A percentile compares a stretch with the other conserved stretches of the same genome.
Conservation (phyloP, 495 filamentous ascomycete species). For the Pyrenopolyporus hunteri region DNA sequence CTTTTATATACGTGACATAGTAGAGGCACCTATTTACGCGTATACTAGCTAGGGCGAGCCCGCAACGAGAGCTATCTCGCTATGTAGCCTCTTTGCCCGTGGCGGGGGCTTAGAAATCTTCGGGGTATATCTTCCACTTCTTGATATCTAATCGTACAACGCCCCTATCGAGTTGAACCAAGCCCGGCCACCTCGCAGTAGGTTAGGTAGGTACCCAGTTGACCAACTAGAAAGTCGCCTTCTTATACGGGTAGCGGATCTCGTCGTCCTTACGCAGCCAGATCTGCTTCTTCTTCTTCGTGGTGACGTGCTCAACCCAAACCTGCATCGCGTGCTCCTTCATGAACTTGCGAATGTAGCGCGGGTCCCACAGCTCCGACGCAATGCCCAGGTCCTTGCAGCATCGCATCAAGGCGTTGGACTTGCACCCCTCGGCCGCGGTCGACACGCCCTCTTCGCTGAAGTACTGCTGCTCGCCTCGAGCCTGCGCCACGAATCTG, state of each 20-base stretch:
- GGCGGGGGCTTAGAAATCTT: background rate
- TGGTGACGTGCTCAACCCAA: conserved; percentile 69
- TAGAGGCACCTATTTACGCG: conserved; percentile 5
- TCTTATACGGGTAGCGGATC: conserved; percentile 80
- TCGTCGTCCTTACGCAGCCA: conserved; percentile 86
- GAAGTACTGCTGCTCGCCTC: conserved; percentile 96
- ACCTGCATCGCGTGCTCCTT: conserved; percentile 68
- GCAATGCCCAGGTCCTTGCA: conserved; percentile 98
- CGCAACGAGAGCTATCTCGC: background rate
- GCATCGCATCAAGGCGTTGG: conserved; percentile 93
- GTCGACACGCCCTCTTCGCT: conserved; percentile 91
- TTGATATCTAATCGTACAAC: conserved; percentile 21
- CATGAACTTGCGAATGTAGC: conserved; percentile 79
- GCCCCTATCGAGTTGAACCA: background rate
- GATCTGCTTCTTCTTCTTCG: conserved; percentile 87
- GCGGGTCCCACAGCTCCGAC: conserved; percentile 94
- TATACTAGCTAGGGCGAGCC: conserved; percentile 1
- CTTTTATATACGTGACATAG: conserved; percentile 22
- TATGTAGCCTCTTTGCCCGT: background rate
- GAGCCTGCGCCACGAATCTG: conserved; percentile 88
- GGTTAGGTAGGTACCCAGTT: too few relatives aligned
- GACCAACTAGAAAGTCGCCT: conserved; percentile 51
- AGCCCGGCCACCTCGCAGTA: background rate
- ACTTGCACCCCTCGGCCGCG: conserved; percentile 95
- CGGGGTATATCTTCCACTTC: conserved; percentile 20